Conservation (phyloP, 139 green algal genomes). For the Parachlorella kessleri region DNA sequence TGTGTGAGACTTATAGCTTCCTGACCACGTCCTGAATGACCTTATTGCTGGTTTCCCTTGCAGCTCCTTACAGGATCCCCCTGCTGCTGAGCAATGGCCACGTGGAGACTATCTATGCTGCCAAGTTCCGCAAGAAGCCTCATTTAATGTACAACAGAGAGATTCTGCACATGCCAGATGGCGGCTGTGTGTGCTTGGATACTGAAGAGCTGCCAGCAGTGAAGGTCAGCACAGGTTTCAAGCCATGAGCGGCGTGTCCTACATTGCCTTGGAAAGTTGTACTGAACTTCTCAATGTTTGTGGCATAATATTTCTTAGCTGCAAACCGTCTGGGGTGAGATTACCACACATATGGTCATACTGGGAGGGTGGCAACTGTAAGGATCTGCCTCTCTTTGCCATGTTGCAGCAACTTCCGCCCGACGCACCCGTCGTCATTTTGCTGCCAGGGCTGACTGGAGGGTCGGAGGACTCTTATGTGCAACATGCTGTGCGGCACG, state of each 20-base stretch:
- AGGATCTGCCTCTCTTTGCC: too few species aligned
- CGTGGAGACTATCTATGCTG: slow-evolving; percentile 93
- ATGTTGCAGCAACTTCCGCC: slow-evolving; percentile 18
- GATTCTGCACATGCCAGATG: slow-evolving; percentile 74
- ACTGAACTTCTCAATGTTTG: too few species aligned
- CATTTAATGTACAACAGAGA: slow-evolving; percentile 75
- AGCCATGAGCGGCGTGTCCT: too few species aligned
- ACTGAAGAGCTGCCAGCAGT: slow-evolving; percentile 55
- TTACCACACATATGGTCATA: too few species aligned
- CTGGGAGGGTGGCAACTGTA: too few species aligned
- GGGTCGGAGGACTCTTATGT: slow-evolving; percentile 91
- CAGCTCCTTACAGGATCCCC: slow-evolving; percentile 31
- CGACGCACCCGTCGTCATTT: slow-evolving; percentile 79
- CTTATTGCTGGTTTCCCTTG: too few species aligned
- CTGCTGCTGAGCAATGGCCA: slow-evolving; percentile 49
- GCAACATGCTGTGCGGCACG: slow-evolving; percentile 65
- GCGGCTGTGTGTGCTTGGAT: slow-evolving; percentile 88
- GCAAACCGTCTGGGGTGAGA: too few species aligned
- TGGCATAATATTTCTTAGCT: too few species aligned
- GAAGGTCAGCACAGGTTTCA: slow-evolving; percentile 22
- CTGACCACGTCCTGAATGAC: too few species aligned
- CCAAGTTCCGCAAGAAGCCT: slow-evolving; percentile 62
- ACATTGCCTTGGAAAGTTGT: too few species aligned
- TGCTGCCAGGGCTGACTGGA: slow-evolving; percentile 92
- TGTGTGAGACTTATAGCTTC: too few species aligned